Base-by-base conservation (phyloP, 306 rosid genomes). In the Acacia acuminata region DNA sequence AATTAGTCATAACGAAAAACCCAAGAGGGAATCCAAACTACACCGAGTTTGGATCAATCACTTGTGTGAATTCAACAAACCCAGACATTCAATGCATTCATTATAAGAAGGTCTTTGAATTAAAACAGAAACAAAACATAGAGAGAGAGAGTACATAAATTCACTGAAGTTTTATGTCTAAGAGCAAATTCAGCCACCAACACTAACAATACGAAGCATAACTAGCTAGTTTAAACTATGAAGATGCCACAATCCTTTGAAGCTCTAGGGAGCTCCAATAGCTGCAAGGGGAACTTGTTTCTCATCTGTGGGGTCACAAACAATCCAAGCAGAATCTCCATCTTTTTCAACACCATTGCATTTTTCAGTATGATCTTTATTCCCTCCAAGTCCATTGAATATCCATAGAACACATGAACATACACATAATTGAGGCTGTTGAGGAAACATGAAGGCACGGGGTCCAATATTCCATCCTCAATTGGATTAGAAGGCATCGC, bases 391-490 rank as follows among this genome's bases (percentile, higher is more conserved):
- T 77, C 85, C 64, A 50, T 15, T 2, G 13, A 65, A 45, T 45
- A 34, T 61, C 85, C 85, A 44, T 51, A 3, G 13, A 44, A 56
- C 15, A 32, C 38, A 58, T 32, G 16, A 4, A 82, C 48, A 70
- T 13, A 42, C 36, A 82, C 77, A 27, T 22, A 4, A 24, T 47
- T 44, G 66, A 77, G 73, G 73, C 60, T 36, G 61, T 55, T 68
- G 12, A 70, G 65, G 50, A 82, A 43, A 70, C 73, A 82, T 13
- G 24, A 3, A 56, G 85, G 85, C 16, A 77, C 56, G 20, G 85
- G 85, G 64, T 82, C 73, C 65, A 82, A 24, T 70, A 58, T 77
- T 71, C 53, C 14, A 70, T 64, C 73, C 58, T 69, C 78, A 51
- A 51, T 51, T 15, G 22, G 22, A 51, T 51, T 51, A 51, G 58